Base-by-base conservation (phyloP, 805 yeast genomes). In the Cyberlindnera meyerae region DNA sequence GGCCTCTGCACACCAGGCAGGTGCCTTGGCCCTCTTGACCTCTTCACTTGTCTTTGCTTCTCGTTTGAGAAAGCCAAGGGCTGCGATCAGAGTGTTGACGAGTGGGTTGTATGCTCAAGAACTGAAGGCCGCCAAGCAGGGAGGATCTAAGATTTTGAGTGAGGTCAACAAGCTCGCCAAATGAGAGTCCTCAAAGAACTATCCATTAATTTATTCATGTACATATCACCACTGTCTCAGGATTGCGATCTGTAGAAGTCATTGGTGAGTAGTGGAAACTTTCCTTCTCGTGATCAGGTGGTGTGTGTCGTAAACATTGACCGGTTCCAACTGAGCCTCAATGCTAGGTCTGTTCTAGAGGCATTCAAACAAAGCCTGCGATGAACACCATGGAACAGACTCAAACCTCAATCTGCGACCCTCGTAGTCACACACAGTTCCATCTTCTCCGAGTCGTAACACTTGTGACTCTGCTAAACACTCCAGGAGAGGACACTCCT, bases 1-100 rank as follows among this genome's bases (percentile, higher is more conserved):
- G 31, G 99, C 96, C 2, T 94, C 97, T 4, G 76, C 88, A 6
- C 99, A 93, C 58, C 99, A 93, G 67, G 96, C 96, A 8, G 97
- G 97, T 49, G 95, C 97, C 2, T 65, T 93, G 49, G 95, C 94
- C 0, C 68, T 93, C 33, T 67, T 93, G 50, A 89, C 98, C 0
- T 70, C 83, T 12, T 73, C 87, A n/a, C 66, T 90, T 40, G 68
- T 81, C 9, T 63, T 79, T 37, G 72, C 77, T 9, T 68, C 76
- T 39, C 70, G 75, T 37, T 59, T 84, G 48, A 67, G 79, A 44
- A 69, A 68, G 45, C 88, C 89, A 33, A 68, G 79, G 56, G 51
- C 56, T 5, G 60, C 62, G 25, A 58, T 66, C 26, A 58, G 65
- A 45, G 53, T 62, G 15, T 39, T 65, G 31, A 52, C 65, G 7